A percentile compares a stretch with the other conserved stretches of the same genome.
These are phyloP conservation scores for Theileria annulata DNA, from an alignment of 169 alveolate genomes.

Conservation along the genomic window DNA sequence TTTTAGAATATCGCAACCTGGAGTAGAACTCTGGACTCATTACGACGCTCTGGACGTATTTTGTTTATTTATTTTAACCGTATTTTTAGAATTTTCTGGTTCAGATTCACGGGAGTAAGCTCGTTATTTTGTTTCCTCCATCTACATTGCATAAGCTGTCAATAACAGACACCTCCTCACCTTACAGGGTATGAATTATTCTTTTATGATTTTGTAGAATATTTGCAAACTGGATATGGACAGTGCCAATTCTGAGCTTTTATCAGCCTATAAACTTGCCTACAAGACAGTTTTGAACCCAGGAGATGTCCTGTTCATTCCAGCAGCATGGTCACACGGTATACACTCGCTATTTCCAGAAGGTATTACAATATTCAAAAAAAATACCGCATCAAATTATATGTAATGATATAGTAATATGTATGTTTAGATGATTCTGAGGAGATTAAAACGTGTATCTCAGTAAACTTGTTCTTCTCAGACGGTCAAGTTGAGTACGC, in stretches of 20 bases:
- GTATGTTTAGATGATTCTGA: constrained; percentile 5
- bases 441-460: constrained; percentile 17
- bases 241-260: neutral
- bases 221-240: constrained; percentile 13
- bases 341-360: constrained; percentile 21
- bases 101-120: constrained; percentile 44
- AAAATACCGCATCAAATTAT: neutral
- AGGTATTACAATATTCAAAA: neutral
- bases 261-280: constrained; percentile 13
- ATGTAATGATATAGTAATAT: neutral
- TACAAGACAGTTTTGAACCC: constrained; percentile 27
- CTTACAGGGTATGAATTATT: neutral
- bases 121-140: constrained; percentile 61
- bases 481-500: constrained; percentile 1
- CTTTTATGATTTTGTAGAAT: neutral
- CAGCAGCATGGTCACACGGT: constrained; percentile 63
- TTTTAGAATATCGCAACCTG: constrained; percentile 60
- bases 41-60: constrained; percentile 68
- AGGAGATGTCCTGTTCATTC: constrained; percentile 60
- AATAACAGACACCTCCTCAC: constrained; percentile 56
- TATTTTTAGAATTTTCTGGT: constrained; percentile 47
- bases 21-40: constrained; percentile 69
- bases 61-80: neutral
- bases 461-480: constrained; percentile 29
- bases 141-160: constrained; percentile 26